Conservation (phyloP, 495 filamentous ascomycete species). For the Trichoderma gamsii region DNA sequence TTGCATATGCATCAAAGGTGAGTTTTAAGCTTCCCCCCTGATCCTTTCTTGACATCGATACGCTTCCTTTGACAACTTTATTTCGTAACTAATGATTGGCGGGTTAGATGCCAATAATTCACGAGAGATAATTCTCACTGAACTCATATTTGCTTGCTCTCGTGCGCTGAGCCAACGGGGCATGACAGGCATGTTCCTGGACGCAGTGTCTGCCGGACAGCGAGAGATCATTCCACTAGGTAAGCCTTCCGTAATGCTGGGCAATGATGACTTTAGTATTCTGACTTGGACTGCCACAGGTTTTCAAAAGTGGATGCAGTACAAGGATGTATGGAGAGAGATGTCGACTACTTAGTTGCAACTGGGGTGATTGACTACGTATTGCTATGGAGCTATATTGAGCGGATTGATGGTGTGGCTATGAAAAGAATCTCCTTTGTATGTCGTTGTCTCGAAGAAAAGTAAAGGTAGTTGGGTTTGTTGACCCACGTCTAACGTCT, state of each 20-base stretch:
- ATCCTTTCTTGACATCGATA: background rate
- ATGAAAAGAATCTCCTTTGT: no score
- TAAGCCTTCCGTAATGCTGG: constrained; percentile 21
- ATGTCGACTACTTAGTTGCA: background rate
- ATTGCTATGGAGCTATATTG: background rate
- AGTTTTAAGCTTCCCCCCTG: constrained; percentile 15
- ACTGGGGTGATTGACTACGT: background rate
- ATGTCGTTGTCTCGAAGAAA: no score
- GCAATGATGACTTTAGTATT: background rate
- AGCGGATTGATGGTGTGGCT: no score
- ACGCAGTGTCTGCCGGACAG: constrained; percentile 38
- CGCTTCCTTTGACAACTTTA: constrained; percentile 16
- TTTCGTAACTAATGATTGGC: constrained; percentile 15
- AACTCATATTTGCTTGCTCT: constrained; percentile 41
- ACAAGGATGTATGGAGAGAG: constrained; percentile 41
- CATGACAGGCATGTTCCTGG: constrained; percentile 39
- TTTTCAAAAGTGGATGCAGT: constrained; percentile 46
- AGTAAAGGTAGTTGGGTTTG: no score
- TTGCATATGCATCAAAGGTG: constrained; percentile 54
- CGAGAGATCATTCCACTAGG: constrained; percentile 43
- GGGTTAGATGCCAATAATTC: constrained; percentile 30
- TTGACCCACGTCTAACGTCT: no score
- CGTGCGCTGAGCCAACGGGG: constrained; percentile 32
- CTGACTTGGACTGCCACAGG: constrained; percentile 23
- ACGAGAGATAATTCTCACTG: constrained; percentile 40